A percentile compares a stretch with the other conserved stretches of the same genome.
These are phyloP conservation scores for Knoxdaviesia capensis DNA, from an alignment of 2,329 filamentous ascomycete genomes.

Conservation along the genomic window DNA sequence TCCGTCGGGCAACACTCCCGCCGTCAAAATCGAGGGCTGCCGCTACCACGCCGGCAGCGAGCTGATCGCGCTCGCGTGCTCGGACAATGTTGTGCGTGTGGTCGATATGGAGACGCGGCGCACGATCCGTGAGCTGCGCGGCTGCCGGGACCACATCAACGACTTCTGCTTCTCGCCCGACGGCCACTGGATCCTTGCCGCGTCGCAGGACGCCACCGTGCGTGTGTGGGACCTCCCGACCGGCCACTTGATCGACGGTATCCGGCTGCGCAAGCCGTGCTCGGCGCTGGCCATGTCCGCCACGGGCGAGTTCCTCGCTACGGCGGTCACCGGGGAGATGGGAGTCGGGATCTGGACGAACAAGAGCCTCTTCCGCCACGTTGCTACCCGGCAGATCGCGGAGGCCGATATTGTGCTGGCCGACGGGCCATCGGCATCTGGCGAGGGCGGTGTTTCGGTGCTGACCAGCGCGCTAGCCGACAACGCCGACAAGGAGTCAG, in stretches of 20 bases:
- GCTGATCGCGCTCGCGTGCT: constrained; percentile 71
- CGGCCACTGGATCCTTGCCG: constrained; percentile 81
- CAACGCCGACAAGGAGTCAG: constrained; percentile 44
- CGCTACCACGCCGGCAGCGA: constrained; percentile 70
- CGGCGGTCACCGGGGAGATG: constrained; percentile 59
- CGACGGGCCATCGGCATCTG: constrained; percentile 53
- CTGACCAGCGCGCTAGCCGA: constrained; percentile 27
- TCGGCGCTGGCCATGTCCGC: constrained; percentile 72
- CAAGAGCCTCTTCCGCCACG: constrained; percentile 71
- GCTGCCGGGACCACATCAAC: constrained; percentile 51
- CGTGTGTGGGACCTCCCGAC: constrained; percentile 93
- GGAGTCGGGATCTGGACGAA: constrained; percentile 97
- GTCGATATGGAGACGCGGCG: constrained; percentile 81
- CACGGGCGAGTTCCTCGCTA: constrained; percentile 88
- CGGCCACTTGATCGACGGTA: constrained; percentile 83
- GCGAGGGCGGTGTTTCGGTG: constrained; percentile 58
- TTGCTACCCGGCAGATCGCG: constrained; percentile 68
- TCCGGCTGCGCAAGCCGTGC: constrained; percentile 60
- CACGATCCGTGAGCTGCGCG: constrained; percentile 84
- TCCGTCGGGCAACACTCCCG: constrained; percentile 19
- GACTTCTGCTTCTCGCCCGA: constrained; percentile 83
- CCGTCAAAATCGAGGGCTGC: constrained; percentile 55
- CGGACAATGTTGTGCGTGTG: constrained; percentile 71
- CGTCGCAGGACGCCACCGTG: constrained; percentile 60
- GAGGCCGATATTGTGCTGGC: constrained; percentile 52